Evolutionary conservation across 192 early-diverging fungal genomes (phyloP).

Genomic region (Coemansia reversa): DNA sequence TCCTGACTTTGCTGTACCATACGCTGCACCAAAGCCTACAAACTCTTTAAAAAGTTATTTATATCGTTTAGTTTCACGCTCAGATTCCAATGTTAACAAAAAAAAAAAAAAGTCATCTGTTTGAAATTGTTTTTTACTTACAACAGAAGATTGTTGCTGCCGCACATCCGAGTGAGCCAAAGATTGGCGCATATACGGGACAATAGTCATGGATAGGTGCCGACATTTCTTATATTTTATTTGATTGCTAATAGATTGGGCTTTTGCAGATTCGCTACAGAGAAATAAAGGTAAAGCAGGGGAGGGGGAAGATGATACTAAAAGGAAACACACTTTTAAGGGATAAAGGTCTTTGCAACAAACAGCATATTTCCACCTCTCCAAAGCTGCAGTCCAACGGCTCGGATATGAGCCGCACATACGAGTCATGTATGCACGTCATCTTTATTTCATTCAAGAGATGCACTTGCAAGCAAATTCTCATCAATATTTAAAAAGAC

Average conservation of each 20-base stretch:
- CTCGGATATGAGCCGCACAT: not conserved
- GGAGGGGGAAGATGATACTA: not conserved
- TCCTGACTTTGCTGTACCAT: slow-evolving; percentile 90
- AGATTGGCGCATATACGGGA: slow-evolving; percentile 94
- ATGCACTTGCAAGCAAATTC: too few relatives aligned
- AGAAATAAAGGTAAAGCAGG: not conserved
- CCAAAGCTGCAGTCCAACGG: not conserved
- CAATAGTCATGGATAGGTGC: slow-evolving; percentile 58
- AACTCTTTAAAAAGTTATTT: too few relatives aligned
- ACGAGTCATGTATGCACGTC: not conserved
- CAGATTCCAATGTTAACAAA: not conserved
- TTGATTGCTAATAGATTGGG: slow-evolving; percentile 1
- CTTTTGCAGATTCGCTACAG: not conserved
- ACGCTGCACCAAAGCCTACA: slow-evolving; percentile 86
- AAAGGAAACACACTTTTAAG: not conserved
- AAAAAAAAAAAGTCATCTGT: not conserved
- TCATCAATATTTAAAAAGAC: too few relatives aligned
- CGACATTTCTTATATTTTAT: slow-evolving; percentile 26
- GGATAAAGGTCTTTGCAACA: slow-evolving; percentile 57
- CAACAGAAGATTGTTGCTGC: slow-evolving; percentile 88
- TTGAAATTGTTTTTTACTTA: slow-evolving; percentile 51
- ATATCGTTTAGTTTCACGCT: not conserved
- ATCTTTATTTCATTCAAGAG: too few relatives aligned
- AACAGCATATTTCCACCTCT: slow-evolving; percentile 15
- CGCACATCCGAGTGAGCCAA: slow-evolving; percentile 90